These are phyloP conservation scores for Dioszegia hungarica DNA, from an alignment of 768 basidiomycete species.

Conservation along the genomic window DNA sequence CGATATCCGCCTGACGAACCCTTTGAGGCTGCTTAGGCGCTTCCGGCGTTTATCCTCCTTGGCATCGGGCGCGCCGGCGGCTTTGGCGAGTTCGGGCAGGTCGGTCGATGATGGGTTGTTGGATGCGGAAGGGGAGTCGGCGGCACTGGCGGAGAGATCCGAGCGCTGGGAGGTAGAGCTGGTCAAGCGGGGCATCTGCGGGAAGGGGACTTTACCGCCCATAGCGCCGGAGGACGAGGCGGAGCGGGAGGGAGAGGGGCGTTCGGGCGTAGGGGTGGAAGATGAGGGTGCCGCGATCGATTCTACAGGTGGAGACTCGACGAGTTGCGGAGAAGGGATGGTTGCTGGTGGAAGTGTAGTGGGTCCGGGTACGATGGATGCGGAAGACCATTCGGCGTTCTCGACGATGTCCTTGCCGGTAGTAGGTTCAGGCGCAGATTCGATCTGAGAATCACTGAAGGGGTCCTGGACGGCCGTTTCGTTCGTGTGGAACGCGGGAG, in stretches of 20 bases:
- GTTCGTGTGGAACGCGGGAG: not conserved
- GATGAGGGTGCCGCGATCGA: too few species aligned
- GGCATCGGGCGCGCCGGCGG: too few species aligned
- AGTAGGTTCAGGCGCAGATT: not conserved
- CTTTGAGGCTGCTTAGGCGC: constrained; percentile 33
- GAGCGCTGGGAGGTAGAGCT: constrained; percentile 15
- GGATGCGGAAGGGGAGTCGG: constrained; percentile 6
- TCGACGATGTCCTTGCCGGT: not conserved
- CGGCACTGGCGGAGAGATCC: constrained; percentile 8
- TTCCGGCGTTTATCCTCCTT: constrained; percentile 35
- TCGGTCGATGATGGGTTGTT: not conserved
- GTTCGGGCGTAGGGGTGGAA: not conserved
- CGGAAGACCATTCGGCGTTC: too few species aligned
- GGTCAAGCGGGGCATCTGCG: constrained; percentile 9
- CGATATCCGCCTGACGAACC: constrained; percentile 38
- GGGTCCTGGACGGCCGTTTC: not conserved
- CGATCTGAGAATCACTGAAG: not conserved
- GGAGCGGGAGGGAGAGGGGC: not conserved
- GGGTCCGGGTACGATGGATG: too few species aligned
- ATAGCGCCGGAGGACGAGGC: constrained; percentile 1
- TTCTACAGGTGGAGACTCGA: not conserved
- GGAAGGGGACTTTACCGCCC: constrained; percentile 18
- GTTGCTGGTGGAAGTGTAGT: not conserved
- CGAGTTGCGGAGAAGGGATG: not conserved
- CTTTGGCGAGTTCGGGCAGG: constrained; percentile 11